These are phyloP conservation scores for Stephanodiscus minutulus DNA, from an alignment of 108 stramenopile species.

Conservation along the genomic window DNA sequence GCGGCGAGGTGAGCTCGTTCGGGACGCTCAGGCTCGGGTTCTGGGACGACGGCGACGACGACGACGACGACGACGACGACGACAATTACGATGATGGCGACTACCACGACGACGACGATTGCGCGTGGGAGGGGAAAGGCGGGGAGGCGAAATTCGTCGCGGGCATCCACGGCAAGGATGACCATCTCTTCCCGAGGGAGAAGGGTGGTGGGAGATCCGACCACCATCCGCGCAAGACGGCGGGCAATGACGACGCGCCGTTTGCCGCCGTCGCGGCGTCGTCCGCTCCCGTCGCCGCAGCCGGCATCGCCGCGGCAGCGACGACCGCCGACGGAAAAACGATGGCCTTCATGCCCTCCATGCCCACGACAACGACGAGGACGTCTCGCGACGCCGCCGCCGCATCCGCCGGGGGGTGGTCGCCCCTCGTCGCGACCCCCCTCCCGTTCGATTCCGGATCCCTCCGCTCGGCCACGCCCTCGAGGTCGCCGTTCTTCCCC, in stretches of 20 bases:
- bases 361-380: neutral
- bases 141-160: too few species aligned
- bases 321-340: too few species aligned
- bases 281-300: too few species aligned
- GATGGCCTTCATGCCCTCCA: slow-evolving; percentile 6
- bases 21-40: slow-evolving; percentile 53
- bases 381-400: too few species aligned
- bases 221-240: too few species aligned
- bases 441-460: neutral
- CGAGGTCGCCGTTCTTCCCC: slow-evolving; percentile 11
- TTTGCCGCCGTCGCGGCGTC: too few species aligned
- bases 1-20: slow-evolving; percentile 72
- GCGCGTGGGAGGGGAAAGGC: neutral
- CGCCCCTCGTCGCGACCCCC: too few species aligned
- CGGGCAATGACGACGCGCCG: too few species aligned
- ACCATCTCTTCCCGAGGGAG: neutral
- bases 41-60: slow-evolving; percentile 16
- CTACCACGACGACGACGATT: neutral
- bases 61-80: neutral
- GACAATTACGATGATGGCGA: neutral
- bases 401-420: too few species aligned
- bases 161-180: too few species aligned
- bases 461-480: neutral
- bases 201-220: neutral
- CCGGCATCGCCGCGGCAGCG: too few species aligned